These are phyloP conservation scores for Durio zibethinus DNA, from an alignment of 345 rosid species.

Conservation along the genomic window DNA sequence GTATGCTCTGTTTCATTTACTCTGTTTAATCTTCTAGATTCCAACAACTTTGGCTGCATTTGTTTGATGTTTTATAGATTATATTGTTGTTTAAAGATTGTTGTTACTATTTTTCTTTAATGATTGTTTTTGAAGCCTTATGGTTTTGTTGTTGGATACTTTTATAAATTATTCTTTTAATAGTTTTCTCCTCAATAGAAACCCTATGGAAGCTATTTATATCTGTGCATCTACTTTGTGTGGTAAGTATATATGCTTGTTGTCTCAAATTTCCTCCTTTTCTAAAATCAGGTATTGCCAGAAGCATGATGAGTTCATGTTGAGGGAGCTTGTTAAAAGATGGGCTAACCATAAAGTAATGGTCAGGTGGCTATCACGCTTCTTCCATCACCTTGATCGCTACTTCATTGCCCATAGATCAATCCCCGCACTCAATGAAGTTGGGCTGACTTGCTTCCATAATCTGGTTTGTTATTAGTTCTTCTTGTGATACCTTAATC, in stretches of 20 bases:
- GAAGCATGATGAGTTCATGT: conserved; percentile 82
- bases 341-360: conserved; percentile 85
- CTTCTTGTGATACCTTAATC: not conserved
- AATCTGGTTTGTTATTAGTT: conserved; percentile 47
- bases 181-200: not conserved
- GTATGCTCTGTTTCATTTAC: not conserved
- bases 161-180: not conserved
- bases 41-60: not conserved
- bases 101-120: not conserved
- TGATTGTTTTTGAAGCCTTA: not conserved
- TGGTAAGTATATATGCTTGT: not conserved
- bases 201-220: not conserved
- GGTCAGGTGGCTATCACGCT: conserved; percentile 86
- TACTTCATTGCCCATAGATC: conserved; percentile 74
- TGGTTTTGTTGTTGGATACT: not conserved
- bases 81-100: not conserved
- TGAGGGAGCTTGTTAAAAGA: conserved; percentile 73
- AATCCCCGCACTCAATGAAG: conserved; percentile 69
- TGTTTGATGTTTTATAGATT: not conserved
- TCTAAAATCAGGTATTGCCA: conserved; percentile 53
- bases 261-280: not conserved
- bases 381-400: conserved; percentile 83
- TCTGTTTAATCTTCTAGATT: not conserved
- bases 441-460: conserved; percentile 79
- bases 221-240: not conserved